Conservation (phyloP, 2,329 filamentous ascomycete genomes). For the Coleophoma cylindrospora region DNA sequence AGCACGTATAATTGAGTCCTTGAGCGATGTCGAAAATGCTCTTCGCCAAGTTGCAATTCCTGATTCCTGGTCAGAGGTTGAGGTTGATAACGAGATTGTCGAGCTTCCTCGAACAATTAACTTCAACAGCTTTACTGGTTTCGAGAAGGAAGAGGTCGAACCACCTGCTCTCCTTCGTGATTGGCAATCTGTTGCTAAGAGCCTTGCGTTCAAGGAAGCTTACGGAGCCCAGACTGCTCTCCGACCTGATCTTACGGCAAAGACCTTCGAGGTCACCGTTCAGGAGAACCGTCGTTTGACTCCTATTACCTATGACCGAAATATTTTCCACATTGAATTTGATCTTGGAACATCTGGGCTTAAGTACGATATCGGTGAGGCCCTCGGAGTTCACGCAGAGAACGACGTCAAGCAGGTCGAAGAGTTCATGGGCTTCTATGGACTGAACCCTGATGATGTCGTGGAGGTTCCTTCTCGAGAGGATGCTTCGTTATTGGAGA, state of each 20-base stretch:
- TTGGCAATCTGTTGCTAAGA: conserved; percentile 84
- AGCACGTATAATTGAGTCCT: conserved; percentile 45
- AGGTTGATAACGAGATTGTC: conserved; percentile 49
- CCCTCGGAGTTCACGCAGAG: conserved; percentile 91
- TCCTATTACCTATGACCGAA: conserved; percentile 83
- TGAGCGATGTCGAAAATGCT: conserved; percentile 64
- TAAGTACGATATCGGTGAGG: conserved; percentile 95
- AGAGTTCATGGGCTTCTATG: conserved; percentile 87
- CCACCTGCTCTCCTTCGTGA: conserved; percentile 60
- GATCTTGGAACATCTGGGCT: conserved; percentile 88
- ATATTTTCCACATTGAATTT: conserved; percentile 99
- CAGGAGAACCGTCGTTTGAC: conserved; percentile 95
- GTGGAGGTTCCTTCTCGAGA: conserved; percentile 91
- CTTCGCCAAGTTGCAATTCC: conserved; percentile 72
- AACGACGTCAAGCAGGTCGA: conserved; percentile 77
- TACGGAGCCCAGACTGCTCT: conserved; percentile 70
- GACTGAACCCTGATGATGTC: conserved; percentile 73
- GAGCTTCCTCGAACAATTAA: conserved; percentile 60
- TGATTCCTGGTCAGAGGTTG: conserved; percentile 71
- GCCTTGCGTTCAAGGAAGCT: conserved; percentile 89
- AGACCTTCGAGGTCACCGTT: conserved; percentile 83
- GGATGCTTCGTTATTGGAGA: conserved; percentile 67
- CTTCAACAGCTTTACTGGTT: conserved; percentile 76
- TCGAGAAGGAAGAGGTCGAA: conserved; percentile 72
- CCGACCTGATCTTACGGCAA: conserved; percentile 79